Conservation (phyloP, 2,329 filamentous ascomycete genomes). For the Cercospora canescens region DNA sequence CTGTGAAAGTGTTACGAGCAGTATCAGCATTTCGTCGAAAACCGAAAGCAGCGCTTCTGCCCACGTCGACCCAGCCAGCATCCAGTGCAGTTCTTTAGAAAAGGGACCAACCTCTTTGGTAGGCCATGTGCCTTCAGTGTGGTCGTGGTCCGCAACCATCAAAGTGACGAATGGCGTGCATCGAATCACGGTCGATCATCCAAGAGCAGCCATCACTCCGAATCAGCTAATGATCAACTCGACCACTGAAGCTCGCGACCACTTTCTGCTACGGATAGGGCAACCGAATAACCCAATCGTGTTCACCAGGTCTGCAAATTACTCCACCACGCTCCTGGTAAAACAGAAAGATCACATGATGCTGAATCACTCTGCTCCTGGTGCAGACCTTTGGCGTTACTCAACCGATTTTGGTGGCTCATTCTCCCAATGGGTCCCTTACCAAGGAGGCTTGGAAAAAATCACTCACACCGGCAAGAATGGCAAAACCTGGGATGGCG, state of each 20-base stretch:
- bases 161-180: constrained; percentile 61
- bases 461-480: constrained; percentile 49
- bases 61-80: constrained; percentile 44
- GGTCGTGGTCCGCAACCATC: constrained; percentile 55
- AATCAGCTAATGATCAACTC: constrained; percentile 35
- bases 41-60: constrained; percentile 48
- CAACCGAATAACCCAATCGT: constrained; percentile 58
- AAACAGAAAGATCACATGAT: constrained; percentile 5
- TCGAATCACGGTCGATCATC: constrained; percentile 56
- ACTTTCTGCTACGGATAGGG: constrained; percentile 61
- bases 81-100: constrained; percentile 42
- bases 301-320: constrained; percentile 57
- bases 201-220: constrained; percentile 39
- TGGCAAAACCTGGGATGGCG: constrained; percentile 58
- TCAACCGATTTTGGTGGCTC: constrained; percentile 59
- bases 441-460: constrained; percentile 50
- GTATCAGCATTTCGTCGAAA: constrained; percentile 53
- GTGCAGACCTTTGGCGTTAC: constrained; percentile 62
- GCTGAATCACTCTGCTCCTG: constrained; percentile 55
- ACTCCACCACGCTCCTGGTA: constrained; percentile 45
- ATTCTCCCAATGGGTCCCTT: constrained; percentile 58
- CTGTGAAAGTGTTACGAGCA: constrained; percentile 53
- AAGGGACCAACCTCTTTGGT: background rate
- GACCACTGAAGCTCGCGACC: constrained; percentile 54
- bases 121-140: constrained; percentile 55